Base-by-base conservation (phyloP, 2,329 filamentous ascomycete species). In the Trichoderma atrobrunneum region DNA sequence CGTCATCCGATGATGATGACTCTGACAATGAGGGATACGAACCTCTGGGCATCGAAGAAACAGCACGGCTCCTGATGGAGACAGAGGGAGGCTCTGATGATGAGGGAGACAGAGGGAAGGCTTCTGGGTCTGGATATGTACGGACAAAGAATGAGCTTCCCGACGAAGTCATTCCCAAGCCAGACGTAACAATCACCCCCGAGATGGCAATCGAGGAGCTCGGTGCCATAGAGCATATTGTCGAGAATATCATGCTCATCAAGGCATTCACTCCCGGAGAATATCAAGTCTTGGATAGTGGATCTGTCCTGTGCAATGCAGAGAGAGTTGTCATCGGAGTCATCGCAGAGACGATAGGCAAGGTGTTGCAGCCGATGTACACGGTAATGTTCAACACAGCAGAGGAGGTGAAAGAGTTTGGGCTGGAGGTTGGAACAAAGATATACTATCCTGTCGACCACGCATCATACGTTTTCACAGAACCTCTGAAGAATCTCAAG, bases 301-400 rank as follows among this genome's bases (percentile, higher is more conserved):
- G 93, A 34, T 97, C 95, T 0, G 88, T 97, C 4, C 87, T 99
- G 32, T 98, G 94, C 82, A 89, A 90, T 32, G 88, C 89, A 74
- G 89, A 96, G 76, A 88, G 94, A 67, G 88, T 87, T 24, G 88
- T 98, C 32, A 87, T 98, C 69, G 96, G 95, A 28, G 91, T 89
- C 21, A 88, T 98, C n/a, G 87, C 90, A 5, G 95, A 98, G 78
- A 93, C 93, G 6, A 88, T 98, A 39, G 96, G 95, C 61, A 89
- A 93, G 78, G 94, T 98, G 3, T 88, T 94, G 74, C 91, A 94
- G 76, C 96, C 96, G 10, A 85, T 95, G 76, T 99, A 98, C 82
- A 92, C 92, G 1, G 88, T 98, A 11, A 88, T 90, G 48, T 97
- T 97, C 79, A 86, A 88, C 18, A 91, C 88, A 63, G 84, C 88